Base-by-base conservation (phyloP, 768 basidiomycete species). In the Russula vinacea region DNA sequence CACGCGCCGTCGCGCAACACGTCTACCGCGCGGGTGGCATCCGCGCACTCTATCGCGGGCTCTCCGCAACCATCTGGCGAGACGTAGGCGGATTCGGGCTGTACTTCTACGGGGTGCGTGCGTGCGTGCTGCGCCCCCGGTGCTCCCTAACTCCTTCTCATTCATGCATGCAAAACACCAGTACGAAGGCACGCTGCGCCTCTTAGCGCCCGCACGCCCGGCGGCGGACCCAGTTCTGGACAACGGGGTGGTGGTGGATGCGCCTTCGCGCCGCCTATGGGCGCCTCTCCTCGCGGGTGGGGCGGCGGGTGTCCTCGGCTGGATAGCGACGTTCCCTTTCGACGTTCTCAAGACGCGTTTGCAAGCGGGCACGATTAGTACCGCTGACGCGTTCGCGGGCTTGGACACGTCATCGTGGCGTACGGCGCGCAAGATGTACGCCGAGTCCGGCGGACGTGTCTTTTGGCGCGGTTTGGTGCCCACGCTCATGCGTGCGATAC, bases 311-410 rank as follows among this genome's bases (percentile, higher is more conserved):
- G 74, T 90, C 19, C 81, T 81, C 10, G 89, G 90, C 13, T 95
- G 92, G 92, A 42, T 86, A 0, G 79, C 78, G 2, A 95, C 93
- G 1, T 97, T 96, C 73, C 92, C 92, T 2, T 78, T 94, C 60
- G 94, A 97, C 71, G 89, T 94, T 3, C 81, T 95, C 65, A 96
- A 97, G 77, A 95, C 94, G 16, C 84, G 93, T 6, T 83, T 94
- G 69, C 94, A 97, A 73, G 83, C 84, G 7, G 50, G 32, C 55
- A 72, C 68, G 29, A 60, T 19, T 65, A n/a, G 45, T 33, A 33
- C 42, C 3, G 9, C 45, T 4, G 10, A 14, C 45, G n/a, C 45
- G 13, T 22, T 6, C 22, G 17, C 5, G 22, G 11, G 13, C 22
- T 5, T 5, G 10, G 24, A 14, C 16, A 19, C 56, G 14, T 45